Percentiles rank a stretch among this genome's conserved stretches.
phyloP scores from a whole-genome alignment of 2,329 filamentous ascomycete genomes.

The Fusarium austroafricanum region DNA sequence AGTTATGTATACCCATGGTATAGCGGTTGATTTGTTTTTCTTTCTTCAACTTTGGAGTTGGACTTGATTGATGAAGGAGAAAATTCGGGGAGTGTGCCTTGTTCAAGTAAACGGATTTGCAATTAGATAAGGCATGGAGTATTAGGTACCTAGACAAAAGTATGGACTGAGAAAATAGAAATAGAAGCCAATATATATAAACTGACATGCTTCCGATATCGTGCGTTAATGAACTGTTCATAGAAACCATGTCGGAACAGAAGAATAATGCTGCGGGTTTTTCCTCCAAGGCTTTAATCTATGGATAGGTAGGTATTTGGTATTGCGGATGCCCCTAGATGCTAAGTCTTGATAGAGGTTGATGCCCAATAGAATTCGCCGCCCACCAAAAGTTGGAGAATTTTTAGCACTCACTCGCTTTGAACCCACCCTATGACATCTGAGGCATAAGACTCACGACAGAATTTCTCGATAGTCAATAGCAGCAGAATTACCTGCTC shows the following conservation, averaged over 20 bases:
- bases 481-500: neutral
- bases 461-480: neutral
- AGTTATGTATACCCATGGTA: slow-evolving; percentile 18
- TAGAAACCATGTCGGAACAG: neutral
- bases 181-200: slow-evolving; percentile 5
- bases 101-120: slow-evolving; percentile 4
- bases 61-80: slow-evolving; percentile 14
- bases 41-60: neutral
- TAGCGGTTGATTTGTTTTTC: slow-evolving; percentile 10
- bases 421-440: slow-evolving; percentile 15
- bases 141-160: neutral
- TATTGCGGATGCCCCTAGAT: neutral
- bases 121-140: neutral
- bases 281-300: neutral
- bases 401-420: slow-evolving; percentile 39
- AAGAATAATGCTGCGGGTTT: neutral
- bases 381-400: slow-evolving; percentile 44
- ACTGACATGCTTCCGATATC: neutral
- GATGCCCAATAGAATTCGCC: slow-evolving; percentile 41
- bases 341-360: slow-evolving; percentile 16
- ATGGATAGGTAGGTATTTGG: no score
- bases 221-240: neutral
- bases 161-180: slow-evolving; percentile 16
- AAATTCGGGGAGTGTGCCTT: neutral
- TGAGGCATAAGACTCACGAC: slow-evolving; percentile 14